Evolutionary conservation across 2,329 filamentous ascomycete species (phyloP).

Genomic region (Epichloe hybrida): DNA sequence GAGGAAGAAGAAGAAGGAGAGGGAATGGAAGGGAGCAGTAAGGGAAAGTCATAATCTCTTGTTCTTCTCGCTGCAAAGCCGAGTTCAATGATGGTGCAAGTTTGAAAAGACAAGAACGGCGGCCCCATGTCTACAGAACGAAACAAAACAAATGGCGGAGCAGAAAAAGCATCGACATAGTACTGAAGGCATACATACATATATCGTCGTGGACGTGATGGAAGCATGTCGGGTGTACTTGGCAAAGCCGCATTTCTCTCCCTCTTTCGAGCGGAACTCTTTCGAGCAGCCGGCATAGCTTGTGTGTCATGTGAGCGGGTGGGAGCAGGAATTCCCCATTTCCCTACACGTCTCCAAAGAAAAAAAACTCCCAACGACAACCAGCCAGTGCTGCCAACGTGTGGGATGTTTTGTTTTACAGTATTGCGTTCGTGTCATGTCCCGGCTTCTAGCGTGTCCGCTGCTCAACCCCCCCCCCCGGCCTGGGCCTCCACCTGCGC

Average conservation of each 20-base stretch:
- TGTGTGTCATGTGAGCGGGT: conserved; percentile 3
- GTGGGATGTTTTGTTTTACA: neutral
- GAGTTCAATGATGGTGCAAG: too few relatives aligned
- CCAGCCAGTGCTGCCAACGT: neutral
- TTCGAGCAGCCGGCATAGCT: neutral
- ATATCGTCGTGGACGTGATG: neutral
- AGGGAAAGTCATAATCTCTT: too few relatives aligned
- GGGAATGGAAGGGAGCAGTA: too few relatives aligned
- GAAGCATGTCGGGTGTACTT: too few relatives aligned
- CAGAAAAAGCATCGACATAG: too few relatives aligned
- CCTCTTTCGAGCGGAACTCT: neutral
- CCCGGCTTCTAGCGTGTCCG: neutral
- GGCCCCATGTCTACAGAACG: too few relatives aligned
- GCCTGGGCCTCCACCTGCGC: neutral
- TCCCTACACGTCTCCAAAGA: neutral
- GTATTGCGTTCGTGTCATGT: neutral
- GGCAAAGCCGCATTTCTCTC: neutral
- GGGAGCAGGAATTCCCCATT: neutral
- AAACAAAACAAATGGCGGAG: too few relatives aligned
- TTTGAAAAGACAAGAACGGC: too few relatives aligned
- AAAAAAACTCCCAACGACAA: too few relatives aligned
- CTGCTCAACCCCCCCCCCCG: too few relatives aligned
- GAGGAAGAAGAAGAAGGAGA: too few relatives aligned
- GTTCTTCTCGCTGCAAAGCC: too few relatives aligned
- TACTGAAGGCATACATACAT: neutral